phyloP scores from a whole-genome alignment of 768 basidiomycete genomes.

The Leccinellum albellum region DNA sequence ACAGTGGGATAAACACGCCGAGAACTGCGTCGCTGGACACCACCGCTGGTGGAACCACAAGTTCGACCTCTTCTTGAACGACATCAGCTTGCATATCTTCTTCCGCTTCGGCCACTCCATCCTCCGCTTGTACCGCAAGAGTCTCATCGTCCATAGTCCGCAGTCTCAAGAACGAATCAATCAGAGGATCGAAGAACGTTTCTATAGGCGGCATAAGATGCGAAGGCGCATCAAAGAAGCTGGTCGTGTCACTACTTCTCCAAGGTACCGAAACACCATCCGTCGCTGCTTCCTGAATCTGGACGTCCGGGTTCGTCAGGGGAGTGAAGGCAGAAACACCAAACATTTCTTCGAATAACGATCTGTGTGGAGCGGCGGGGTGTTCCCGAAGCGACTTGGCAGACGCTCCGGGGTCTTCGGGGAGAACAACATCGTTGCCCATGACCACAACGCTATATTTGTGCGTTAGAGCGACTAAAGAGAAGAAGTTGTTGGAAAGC shows the following conservation, averaged over 20 bases:
- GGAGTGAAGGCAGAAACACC: slow-evolving; percentile 66
- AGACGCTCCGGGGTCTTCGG: slow-evolving; percentile 41
- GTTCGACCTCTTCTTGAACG: slow-evolving; percentile 11
- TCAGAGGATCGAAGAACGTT: slow-evolving; percentile 62
- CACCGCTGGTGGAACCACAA: slow-evolving; percentile 23
- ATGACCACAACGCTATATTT: slow-evolving; percentile 63
- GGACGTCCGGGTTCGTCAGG: slow-evolving; percentile 20
- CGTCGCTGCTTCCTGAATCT: slow-evolving; percentile 10
- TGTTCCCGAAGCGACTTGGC: slow-evolving; percentile 36
- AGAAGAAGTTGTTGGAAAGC: slow-evolving; percentile 43
- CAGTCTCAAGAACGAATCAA: slow-evolving; percentile 44
- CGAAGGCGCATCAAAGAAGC: slow-evolving; percentile 63
- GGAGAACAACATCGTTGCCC: slow-evolving; percentile 51
- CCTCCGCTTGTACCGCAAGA: slow-evolving; percentile 13
- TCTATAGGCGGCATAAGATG: slow-evolving; percentile 76
- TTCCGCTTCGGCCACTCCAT: slow-evolving; percentile 33
- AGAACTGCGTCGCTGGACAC: slow-evolving; percentile 55
- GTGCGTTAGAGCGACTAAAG: slow-evolving; percentile 66
- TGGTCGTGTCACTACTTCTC: slow-evolving; percentile 41
- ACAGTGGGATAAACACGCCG: slow-evolving; percentile 56
- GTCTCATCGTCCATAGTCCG: slow-evolving; percentile 24
- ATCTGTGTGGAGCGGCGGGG: slow-evolving; percentile 38
- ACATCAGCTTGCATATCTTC: slow-evolving; percentile 43
- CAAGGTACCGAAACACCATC: slow-evolving; percentile 26
- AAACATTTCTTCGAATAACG: slow-evolving; percentile 89